phyloP scores from a whole-genome alignment of 805 yeast genomes.

The Candida germanica region DNA sequence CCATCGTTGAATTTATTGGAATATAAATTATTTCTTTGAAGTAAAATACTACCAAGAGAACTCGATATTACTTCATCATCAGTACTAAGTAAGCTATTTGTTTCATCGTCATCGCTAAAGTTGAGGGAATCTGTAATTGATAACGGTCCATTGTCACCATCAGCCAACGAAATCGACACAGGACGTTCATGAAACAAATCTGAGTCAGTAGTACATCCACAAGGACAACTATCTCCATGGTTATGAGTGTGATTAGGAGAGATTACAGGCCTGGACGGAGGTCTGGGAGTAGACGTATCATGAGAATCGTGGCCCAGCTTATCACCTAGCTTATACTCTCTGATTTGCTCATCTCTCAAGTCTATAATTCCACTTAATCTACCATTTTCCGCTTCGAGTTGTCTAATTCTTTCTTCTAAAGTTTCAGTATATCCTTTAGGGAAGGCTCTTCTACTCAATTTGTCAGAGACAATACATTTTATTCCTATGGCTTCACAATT shows the following conservation, averaged over 20 bases:
- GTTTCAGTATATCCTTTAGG: conserved; percentile 93
- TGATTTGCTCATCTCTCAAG: conserved; percentile 61
- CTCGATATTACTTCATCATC: conserved; percentile 23
- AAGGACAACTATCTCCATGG: conserved; percentile 46
- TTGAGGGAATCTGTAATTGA: conserved; percentile 37
- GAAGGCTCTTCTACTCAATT: conserved; percentile 78
- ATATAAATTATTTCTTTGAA: conserved; percentile 10
- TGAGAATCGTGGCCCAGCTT: background rate
- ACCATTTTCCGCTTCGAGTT: conserved; percentile 76
- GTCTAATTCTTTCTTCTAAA: conserved; percentile 82
- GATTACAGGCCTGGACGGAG: background rate
- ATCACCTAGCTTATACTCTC: conserved; percentile 21
- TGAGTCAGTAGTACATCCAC: conserved; percentile 53
- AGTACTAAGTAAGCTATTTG: conserved; percentile 25
- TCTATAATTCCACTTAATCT: conserved; percentile 62
- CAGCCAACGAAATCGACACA: conserved; percentile 58
- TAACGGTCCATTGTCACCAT: conserved; percentile 27
- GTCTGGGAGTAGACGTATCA: background rate
- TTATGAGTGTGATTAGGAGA: conserved; percentile 10
- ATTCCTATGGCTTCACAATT: conserved; percentile 82
- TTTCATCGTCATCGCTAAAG: conserved; percentile 46
- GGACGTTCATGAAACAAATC: conserved; percentile 60
- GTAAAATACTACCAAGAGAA: conserved; percentile 12
- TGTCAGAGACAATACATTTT: conserved; percentile 85
- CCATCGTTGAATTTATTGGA: conserved; percentile 29